These are phyloP conservation scores for Sphagnum magellanicum DNA, from an alignment of 228 moss, liverwort and hornwort genomes.

Conservation along the genomic window DNA sequence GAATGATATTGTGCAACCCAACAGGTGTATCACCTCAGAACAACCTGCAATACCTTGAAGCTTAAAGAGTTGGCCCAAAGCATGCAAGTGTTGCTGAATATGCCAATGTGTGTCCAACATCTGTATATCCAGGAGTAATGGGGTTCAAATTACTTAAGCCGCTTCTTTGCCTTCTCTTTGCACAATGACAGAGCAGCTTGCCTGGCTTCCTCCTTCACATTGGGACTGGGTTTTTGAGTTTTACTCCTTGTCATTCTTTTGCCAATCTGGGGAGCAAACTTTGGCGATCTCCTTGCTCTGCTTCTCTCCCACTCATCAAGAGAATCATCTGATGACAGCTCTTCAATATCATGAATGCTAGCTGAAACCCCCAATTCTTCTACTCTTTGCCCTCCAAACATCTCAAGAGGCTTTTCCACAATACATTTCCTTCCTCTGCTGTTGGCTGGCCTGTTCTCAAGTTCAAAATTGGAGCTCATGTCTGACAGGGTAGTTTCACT, in stretches of 20 bases:
- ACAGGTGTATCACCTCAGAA: no score
- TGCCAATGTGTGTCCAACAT: neutral
- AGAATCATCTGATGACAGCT: slow-evolving; percentile 50
- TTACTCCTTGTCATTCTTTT: slow-evolving; percentile 34
- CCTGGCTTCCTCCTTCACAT: slow-evolving; percentile 9
- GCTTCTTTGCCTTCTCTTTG: slow-evolving; percentile 2
- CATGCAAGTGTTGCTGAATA: no score
- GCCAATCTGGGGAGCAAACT: slow-evolving; percentile 6
- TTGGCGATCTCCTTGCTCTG: slow-evolving; percentile 4
- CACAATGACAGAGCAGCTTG: slow-evolving; percentile 9
- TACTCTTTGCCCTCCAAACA: slow-evolving; percentile 7
- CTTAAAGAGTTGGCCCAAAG: no score
- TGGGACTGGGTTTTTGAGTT: slow-evolving; percentile 15
- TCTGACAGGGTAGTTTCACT: slow-evolving; percentile 9
- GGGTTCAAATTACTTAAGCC: neutral
- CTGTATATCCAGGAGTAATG: neutral
- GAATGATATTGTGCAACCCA: neutral
- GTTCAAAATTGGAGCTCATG: slow-evolving; percentile 22
- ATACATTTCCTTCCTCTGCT: slow-evolving; percentile 12
- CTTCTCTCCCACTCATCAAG: slow-evolving; percentile 8
- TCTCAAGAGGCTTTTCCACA: slow-evolving; percentile 12
- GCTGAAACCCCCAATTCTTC: slow-evolving; percentile 9
- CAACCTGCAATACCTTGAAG: no score
- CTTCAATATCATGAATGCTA: slow-evolving; percentile 24
- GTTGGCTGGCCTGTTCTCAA: slow-evolving; percentile 4